These are phyloP conservation scores for Exophiala calicioides DNA, from an alignment of 2,329 filamentous ascomycete species.

Conservation along the genomic window DNA sequence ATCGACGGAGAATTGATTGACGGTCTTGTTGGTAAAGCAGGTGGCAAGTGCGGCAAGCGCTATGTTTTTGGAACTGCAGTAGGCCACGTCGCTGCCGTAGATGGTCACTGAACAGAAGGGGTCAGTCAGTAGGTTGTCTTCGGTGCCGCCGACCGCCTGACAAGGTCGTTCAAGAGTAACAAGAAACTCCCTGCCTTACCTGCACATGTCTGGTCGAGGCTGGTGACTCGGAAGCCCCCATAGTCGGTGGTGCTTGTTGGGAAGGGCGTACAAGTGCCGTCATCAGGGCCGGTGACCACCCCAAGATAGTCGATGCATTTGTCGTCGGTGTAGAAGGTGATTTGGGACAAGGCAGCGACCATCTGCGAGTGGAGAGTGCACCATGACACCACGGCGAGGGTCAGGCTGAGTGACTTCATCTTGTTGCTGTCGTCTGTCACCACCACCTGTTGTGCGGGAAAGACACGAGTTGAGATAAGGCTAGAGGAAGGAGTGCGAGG, in stretches of 20 bases:
- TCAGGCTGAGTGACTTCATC: constrained; percentile 9
- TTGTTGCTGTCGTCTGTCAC: background rate
- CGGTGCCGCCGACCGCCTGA: too few species aligned
- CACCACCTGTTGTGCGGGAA: too few species aligned
- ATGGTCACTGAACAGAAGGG: constrained; percentile 11
- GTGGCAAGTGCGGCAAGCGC: constrained; percentile 12
- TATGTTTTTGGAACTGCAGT: constrained; percentile 13
- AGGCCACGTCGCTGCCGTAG: constrained; percentile 15
- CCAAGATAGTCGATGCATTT: constrained; percentile 4
- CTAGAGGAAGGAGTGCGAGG: too few species aligned
- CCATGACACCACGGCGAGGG: constrained; percentile 1
- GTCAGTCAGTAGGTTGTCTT: constrained; percentile 1
- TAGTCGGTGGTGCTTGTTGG: constrained; percentile 3
- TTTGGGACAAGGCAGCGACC: constrained; percentile 14
- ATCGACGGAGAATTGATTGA: constrained; percentile 23
- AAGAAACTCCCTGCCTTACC: constrained; percentile 11
- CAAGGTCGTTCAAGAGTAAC: too few species aligned
- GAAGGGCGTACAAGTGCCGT: constrained; percentile 21
- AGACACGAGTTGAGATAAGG: too few species aligned
- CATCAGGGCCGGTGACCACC: constrained; percentile 15
- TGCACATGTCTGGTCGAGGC: constrained; percentile 19
- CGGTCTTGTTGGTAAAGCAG: constrained; percentile 16
- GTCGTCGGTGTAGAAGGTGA: constrained; percentile 19
- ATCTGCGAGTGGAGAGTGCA: background rate
- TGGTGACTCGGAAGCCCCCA: constrained; percentile 18